Evolutionary conservation across 305 asterid species (phyloP).

Genomic region (Fraxinus nigra): DNA sequence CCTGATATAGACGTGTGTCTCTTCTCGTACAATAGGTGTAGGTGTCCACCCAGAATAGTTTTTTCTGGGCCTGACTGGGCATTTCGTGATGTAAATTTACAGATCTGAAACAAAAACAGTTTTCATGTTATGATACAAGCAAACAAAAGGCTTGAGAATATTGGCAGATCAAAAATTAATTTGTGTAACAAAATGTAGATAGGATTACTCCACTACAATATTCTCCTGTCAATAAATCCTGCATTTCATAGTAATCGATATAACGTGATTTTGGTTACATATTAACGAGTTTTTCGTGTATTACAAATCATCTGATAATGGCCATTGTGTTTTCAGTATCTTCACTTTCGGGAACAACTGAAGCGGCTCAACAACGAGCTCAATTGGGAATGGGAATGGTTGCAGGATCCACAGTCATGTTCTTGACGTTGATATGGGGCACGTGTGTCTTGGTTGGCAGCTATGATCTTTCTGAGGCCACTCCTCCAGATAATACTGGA

Average conservation of each 20-base stretch:
- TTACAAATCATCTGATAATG: not conserved
- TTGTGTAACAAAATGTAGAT: not conserved
- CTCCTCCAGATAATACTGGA: constrained; percentile 23
- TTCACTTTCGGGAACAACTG: constrained; percentile 38
- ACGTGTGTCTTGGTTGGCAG: constrained; percentile 45
- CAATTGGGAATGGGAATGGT: constrained; percentile 39
- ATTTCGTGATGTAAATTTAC: not conserved
- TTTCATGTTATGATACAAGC: not conserved
- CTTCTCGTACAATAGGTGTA: not conserved
- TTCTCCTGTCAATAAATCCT: not conserved
- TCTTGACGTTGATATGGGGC: constrained; percentile 44
- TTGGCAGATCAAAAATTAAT: not conserved
- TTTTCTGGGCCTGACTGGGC: not conserved
- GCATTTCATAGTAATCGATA: not conserved
- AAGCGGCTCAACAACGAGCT: constrained; percentile 51
- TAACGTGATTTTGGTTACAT: not conserved
- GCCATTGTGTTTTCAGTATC: constrained; percentile 24
- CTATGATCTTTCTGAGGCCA: constrained; percentile 37
- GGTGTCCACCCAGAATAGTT: not conserved
- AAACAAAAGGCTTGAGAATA: not conserved
- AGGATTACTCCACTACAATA: not conserved
- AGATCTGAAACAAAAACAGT: not conserved
- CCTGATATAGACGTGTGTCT: not conserved
- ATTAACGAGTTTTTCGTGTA: not conserved
- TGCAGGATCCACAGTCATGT: constrained; percentile 14